Evolutionary conservation across 768 basidiomycete genomes (phyloP).

Genomic region (Termitomyces sp.): DNA sequence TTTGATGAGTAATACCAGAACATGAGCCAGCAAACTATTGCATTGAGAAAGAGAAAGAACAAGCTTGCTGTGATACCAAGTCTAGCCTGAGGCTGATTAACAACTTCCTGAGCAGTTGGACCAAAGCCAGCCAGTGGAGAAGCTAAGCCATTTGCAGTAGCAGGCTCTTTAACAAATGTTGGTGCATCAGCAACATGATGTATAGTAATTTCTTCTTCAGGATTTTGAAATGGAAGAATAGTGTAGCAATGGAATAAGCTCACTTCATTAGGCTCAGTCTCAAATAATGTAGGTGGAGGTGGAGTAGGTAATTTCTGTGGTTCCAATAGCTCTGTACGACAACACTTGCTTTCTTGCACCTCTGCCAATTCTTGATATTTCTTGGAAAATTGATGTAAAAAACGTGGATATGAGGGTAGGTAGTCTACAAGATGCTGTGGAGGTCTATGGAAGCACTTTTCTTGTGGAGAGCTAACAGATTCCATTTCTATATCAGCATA

Average conservation of each 20-base stretch:
- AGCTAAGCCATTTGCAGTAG: background rate
- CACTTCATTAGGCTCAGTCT: background rate
- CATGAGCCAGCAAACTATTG: background rate
- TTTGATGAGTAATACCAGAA: too few relatives aligned
- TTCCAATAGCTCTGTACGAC: background rate
- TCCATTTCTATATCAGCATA: too few relatives aligned
- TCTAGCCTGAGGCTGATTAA: background rate
- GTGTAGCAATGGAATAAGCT: too few relatives aligned
- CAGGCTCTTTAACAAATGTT: background rate
- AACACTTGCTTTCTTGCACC: background rate
- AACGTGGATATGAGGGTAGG: background rate
- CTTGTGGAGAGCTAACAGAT: background rate
- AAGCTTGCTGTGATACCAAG: background rate
- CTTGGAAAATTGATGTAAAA: background rate
- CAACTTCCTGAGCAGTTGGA: background rate
- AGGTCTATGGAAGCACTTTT: background rate
- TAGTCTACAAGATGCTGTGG: background rate
- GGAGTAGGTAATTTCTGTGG: background rate
- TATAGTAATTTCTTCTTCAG: background rate
- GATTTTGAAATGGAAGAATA: too few relatives aligned
- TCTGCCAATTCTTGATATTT: background rate
- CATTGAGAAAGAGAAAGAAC: background rate
- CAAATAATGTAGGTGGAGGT: background rate
- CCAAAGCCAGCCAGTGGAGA: background rate
- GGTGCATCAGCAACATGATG: background rate